These are phyloP conservation scores for Apiospora arundinis DNA, from an alignment of 2,329 filamentous ascomycete species.

Conservation along the genomic window DNA sequence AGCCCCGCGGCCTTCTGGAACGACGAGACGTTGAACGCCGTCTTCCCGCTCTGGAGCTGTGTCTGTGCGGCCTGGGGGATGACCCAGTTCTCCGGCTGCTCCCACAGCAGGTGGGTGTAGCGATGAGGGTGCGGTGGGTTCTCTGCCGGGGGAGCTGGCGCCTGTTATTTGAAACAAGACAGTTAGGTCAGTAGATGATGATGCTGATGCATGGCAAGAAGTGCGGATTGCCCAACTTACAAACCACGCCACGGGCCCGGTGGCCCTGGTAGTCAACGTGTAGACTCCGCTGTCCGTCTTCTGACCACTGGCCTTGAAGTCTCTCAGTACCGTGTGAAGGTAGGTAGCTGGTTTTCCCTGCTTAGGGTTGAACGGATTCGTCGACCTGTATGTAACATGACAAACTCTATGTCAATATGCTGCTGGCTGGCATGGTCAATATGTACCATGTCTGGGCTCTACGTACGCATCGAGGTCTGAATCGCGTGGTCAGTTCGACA, in stretches of 20 bases:
- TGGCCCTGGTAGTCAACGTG: constrained; percentile 32
- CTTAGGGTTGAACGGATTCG: constrained; percentile 37
- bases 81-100: constrained; percentile 42
- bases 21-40: constrained; percentile 40
- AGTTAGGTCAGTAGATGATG: background rate
- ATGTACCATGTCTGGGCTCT: background rate
- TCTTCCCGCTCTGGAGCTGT: constrained; percentile 39
- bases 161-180: background rate
- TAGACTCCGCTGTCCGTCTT: constrained; percentile 31
- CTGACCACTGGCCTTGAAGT: constrained; percentile 36
- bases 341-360: constrained; percentile 36
- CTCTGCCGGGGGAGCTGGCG: constrained; percentile 42
- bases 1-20: constrained; percentile 41
- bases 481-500: background rate
- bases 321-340: constrained; percentile 40
- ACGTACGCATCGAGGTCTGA: constrained; percentile 39
- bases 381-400: constrained; percentile 31
- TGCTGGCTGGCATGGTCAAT: no score
- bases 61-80: constrained; percentile 39
- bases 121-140: constrained; percentile 45
- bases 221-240: constrained; percentile 15
- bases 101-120: constrained; percentile 47
- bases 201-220: background rate
- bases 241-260: constrained; percentile 37
- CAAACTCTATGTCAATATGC: background rate